Evolutionary conservation across 495 filamentous ascomycete genomes (phyloP), one percentile per base, ranked within the genome.

Genomic region (Podospora didyma): DNA sequence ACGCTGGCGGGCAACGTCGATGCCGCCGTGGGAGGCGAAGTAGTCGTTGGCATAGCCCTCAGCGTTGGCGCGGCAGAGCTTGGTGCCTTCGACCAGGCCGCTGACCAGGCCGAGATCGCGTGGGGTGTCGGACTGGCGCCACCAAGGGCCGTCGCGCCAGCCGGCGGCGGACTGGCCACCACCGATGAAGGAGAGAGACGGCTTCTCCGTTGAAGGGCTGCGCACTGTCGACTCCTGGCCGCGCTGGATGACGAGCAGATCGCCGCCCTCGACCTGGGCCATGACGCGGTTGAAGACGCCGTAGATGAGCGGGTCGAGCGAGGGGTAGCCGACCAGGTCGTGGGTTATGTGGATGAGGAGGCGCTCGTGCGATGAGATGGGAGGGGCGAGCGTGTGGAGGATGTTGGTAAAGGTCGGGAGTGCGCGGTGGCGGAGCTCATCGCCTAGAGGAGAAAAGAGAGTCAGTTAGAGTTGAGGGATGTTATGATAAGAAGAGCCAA

Each of bases 261-360:
- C 94, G 21, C 94, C 94, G 54, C 94, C 94, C 73, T 99, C 94
- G 52, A 99, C 94, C 73, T 99, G 94, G 28, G 92, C 79, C 94
- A 99, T 99, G 45, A 99, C 93, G 50, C 92, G 86, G 53, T 89
- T 91, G 77, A 99, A 99, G 61, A 94, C 91, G 31, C 81, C 80
- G 72, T 96, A 92, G 65, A 97, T 90, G 24, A 97, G 82, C 11
- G 92, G 92, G 70, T 97, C 92, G 57, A 99, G 84, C 39, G 89
- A 91, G 9, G 95, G 94, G 71, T 99, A 99, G 52, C 89, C 89
- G 48, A 90, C 84, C 19, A 97, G 81, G 67, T 97, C 92, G 75
- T 97, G 95, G 19, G 95, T 96, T 55, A 95, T 90, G 77, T 99
- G 94, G 68, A 99, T 99, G 63, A 94, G 89, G 9, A 99, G 89